Percentiles rank a stretch among this genome's conserved stretches.
phyloP scores from a whole-genome alignment of 345 rosid species.

The Cardamine chenopodiifolia region DNA sequence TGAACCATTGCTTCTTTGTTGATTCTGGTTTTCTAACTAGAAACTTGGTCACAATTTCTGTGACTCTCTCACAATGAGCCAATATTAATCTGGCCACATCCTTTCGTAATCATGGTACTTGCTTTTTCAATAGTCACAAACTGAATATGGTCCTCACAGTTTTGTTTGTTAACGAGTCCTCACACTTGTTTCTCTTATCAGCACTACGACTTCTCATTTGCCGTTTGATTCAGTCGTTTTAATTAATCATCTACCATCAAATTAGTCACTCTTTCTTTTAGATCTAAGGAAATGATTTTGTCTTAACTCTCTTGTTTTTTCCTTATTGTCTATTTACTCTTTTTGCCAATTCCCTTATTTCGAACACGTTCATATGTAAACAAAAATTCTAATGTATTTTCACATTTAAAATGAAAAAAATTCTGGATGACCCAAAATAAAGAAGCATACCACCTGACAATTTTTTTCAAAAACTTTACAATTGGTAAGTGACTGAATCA shows the following conservation, averaged over 20 bases:
- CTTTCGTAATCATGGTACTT: neutral
- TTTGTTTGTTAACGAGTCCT: neutral
- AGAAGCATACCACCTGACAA: neutral
- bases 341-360: conserved; percentile 23
- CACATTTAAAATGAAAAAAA: neutral
- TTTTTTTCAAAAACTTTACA: neutral
- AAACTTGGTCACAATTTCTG: neutral
- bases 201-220: neutral
- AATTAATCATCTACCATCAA: neutral
- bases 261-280: neutral
- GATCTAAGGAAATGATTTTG: conserved; percentile 8
- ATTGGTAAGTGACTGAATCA: conserved; percentile 1
- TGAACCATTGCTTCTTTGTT: neutral
- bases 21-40: neutral
- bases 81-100: neutral
- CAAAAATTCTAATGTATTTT: neutral
- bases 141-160: neutral
- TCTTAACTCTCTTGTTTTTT: conserved; percentile 11
- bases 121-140: neutral
- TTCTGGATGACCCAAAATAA: neutral
- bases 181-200: neutral
- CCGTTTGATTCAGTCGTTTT: neutral
- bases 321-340: conserved; percentile 17
- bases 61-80: neutral
- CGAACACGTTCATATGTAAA: conserved; percentile 8